Base-by-base conservation (phyloP, 441 rosid species). In the Pelargonium myrrhifolium region DNA sequence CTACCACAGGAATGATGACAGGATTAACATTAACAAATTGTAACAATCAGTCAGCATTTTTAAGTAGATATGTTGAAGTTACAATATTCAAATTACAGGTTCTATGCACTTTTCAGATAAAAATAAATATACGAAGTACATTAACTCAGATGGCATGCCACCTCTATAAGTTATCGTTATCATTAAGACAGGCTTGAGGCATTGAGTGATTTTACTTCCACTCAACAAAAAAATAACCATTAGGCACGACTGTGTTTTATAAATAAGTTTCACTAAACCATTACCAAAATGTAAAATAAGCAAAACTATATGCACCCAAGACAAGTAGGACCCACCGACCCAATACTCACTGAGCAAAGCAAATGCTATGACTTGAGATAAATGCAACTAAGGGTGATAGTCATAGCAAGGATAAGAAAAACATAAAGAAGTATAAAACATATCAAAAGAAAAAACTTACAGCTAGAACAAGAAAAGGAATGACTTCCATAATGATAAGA, bases 401-500 rank as follows among this genome's bases (percentile, higher is more conserved):
- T 58, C 59, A 45, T 59, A 59, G 31, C 24, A 62, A 65, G 28
- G 20, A 49, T n/a, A 49, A n/a, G 17, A 49, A 49, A 49, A 63
- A 35, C 22, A 49, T 17, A 59, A 40, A 40, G 62, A 66, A 60
- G 55, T 68, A 56, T 43, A 53, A 71, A 45, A 9, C n/a, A 55
- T 49, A 21, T 8, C 26, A 35, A 75, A 67, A 62, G 69, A 75
- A 58, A 55, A 66, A 65, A 84, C 99, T 89, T 88, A 93, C 99
- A 61, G 99, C 99, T 62, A 93, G 81, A 70, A 93, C 99, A 76
- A 93, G 96, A 80, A 93, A 93, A 65, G 99, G 97, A 76, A 93
- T 89, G 73, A 93, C 99, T 89, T 93, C 97, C 97, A 93, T 88
- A 73, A 93, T 93, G 77, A 93, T 93, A 56, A 93, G 83, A 11